These are phyloP conservation scores for Sarocladium brachiariae DNA, from an alignment of 2,329 filamentous ascomycete species.

Conservation along the genomic window DNA sequence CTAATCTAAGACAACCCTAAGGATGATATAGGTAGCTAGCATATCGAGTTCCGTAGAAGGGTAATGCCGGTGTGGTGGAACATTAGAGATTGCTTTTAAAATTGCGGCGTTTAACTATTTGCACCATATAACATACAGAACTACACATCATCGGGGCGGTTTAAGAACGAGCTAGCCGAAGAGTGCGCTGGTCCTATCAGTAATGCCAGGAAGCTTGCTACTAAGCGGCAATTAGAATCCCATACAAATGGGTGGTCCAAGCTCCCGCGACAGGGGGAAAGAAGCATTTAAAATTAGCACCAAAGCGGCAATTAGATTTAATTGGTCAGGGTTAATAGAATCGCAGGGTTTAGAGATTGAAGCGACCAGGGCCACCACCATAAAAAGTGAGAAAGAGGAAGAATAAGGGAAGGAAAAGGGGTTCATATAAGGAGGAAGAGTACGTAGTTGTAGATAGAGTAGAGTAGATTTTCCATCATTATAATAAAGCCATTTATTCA, in stretches of 20 bases:
- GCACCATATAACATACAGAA: no score
- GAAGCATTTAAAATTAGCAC: slow-evolving; percentile 4
- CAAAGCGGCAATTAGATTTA: slow-evolving; percentile 2
- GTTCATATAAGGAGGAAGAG: background rate
- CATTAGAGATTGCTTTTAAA: no score
- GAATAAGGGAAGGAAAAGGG: background rate
- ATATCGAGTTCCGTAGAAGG: no score
- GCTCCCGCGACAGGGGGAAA: background rate
- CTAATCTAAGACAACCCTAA: no score
- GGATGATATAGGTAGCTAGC: no score
- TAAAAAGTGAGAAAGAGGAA: background rate
- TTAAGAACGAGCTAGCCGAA: no score
- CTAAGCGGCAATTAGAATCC: slow-evolving; percentile 7
- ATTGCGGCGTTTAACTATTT: no score
- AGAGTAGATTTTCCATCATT: no score
- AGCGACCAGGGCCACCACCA: background rate
- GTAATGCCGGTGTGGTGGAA: no score
- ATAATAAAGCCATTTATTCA: slow-evolving; percentile 6
- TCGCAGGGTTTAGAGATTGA: background rate
- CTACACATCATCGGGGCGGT: no score
- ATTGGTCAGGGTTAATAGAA: slow-evolving; percentile 2
- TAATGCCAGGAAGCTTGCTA: background rate
- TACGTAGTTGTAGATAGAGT: background rate
- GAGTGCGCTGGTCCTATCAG: no score
- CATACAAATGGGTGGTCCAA: slow-evolving; percentile 5